These are phyloP conservation scores for Warburgia ugandensis DNA, from an alignment of 164 flowering plant genomes.

Conservation along the genomic window DNA sequence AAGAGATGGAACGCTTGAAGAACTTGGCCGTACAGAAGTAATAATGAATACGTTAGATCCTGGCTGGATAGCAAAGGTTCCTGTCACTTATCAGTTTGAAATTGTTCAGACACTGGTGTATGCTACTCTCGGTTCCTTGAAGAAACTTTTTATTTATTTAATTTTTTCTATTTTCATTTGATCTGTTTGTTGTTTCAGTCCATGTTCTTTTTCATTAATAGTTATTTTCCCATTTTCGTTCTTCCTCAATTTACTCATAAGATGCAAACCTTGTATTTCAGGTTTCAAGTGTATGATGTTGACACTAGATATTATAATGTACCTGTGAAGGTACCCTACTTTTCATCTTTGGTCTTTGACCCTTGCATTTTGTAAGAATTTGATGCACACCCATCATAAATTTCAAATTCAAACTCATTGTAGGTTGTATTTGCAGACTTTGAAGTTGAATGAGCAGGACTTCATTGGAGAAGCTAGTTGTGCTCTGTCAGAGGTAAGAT, in stretches of 20 bases:
- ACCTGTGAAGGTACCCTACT: conserved; percentile 58
- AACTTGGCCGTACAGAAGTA: conserved; percentile 87
- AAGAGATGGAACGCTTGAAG: conserved; percentile 63
- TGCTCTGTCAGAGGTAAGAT: conserved; percentile 60
- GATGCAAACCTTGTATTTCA: conserved; percentile 23
- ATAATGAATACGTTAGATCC: conserved; percentile 63
- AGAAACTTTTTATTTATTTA: not conserved
- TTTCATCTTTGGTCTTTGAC: not conserved
- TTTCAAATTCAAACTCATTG: not conserved
- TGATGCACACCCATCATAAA: too few species aligned
- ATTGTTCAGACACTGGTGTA: conserved; percentile 71
- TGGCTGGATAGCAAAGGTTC: conserved; percentile 58
- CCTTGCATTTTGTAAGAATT: too few species aligned
- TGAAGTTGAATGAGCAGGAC: conserved; percentile 70
- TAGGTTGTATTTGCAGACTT: conserved; percentile 31
- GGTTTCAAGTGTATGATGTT: conserved; percentile 80
- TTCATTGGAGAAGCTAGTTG: conserved; percentile 88
- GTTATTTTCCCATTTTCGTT: not conserved
- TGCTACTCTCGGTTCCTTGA: conserved; percentile 21
- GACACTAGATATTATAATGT: conserved; percentile 69
- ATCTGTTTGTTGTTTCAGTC: not conserved
- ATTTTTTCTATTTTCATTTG: not conserved
- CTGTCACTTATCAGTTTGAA: conserved; percentile 65
- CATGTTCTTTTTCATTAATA: not conserved
- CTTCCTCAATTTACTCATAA: conserved; percentile 7